phyloP scores from a whole-genome alignment of 2,329 filamentous ascomycete species.

The Colletotrichum lentis region DNA sequence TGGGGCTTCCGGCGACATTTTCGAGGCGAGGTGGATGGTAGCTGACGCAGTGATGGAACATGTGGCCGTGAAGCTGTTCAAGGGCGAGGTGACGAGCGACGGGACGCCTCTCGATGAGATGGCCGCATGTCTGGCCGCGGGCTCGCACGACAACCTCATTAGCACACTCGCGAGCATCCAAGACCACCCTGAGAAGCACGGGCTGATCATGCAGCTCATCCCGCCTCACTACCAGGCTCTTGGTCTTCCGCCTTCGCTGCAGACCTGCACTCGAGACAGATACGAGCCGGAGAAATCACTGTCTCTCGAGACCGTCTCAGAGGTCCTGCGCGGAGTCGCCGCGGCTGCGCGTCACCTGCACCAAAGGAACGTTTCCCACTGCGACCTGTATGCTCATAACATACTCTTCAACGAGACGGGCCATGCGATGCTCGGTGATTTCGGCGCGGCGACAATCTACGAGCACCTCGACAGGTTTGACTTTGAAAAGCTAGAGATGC shows the following conservation, averaged over 20 bases:
- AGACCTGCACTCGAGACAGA: constrained; percentile 56
- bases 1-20: constrained; percentile 58
- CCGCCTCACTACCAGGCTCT: constrained; percentile 53
- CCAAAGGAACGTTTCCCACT: constrained; percentile 53
- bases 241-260: constrained; percentile 54
- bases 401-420: constrained; percentile 52
- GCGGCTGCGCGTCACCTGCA: constrained; percentile 56
- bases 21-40: constrained; percentile 49
- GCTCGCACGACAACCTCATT: constrained; percentile 56
- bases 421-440: constrained; percentile 57
- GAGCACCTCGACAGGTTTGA: constrained; percentile 39
- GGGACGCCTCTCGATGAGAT: constrained; percentile 60
- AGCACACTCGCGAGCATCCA: constrained; percentile 55
- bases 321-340: constrained; percentile 53
- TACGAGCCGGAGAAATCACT: constrained; percentile 48
- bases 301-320: constrained; percentile 44
- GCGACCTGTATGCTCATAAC: constrained; percentile 59
- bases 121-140: constrained; percentile 56
- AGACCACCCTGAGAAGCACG: constrained; percentile 51
- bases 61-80: constrained; percentile 60
- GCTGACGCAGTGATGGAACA: constrained; percentile 44
- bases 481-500: constrained; percentile 56
- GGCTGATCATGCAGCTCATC: constrained; percentile 58
- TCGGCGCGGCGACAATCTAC: constrained; percentile 59
- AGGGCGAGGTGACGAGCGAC: constrained; percentile 56